Conservation (phyloP, 768 basidiomycete genomes). For the Sporobolomyces roseus region DNA sequence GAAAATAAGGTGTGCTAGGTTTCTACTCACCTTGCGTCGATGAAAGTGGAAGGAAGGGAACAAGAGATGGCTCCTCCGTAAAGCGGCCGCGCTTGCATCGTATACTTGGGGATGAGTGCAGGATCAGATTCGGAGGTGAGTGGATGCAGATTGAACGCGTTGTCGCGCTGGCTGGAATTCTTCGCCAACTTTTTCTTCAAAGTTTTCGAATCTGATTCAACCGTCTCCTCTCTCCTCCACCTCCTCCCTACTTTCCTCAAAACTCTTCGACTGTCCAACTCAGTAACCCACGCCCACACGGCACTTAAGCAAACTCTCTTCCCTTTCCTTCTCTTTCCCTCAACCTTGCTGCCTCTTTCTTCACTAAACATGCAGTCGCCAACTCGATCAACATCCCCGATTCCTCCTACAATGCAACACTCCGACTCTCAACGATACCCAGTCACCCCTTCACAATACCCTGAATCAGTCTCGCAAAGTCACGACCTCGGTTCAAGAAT, state of each 20-base stretch:
- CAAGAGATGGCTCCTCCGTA: conserved; percentile 84
- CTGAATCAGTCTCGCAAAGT: neutral
- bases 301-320: neutral
- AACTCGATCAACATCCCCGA: too few relatives aligned
- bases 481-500: too few relatives aligned
- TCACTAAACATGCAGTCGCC: too few relatives aligned
- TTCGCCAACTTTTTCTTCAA: too few relatives aligned
- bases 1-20: too few relatives aligned
- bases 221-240: neutral
- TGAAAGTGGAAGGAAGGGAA: conserved; percentile 56
- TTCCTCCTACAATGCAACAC: neutral
- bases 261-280: too few relatives aligned
- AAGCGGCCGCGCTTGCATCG: conserved; percentile 56
- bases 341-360: too few relatives aligned
- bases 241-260: neutral
- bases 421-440: neutral
- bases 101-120: neutral
- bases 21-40: conserved; percentile 89
- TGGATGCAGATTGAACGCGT: neutral
- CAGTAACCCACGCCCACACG: neutral
- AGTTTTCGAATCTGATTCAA: neutral
- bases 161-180: neutral
- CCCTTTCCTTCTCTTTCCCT: neutral
- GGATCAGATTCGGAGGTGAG: neutral
- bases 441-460: neutral